These are phyloP conservation scores for Jacaranda mimosifolia DNA, from an alignment of 257 asterid genomes.

Conservation along the genomic window DNA sequence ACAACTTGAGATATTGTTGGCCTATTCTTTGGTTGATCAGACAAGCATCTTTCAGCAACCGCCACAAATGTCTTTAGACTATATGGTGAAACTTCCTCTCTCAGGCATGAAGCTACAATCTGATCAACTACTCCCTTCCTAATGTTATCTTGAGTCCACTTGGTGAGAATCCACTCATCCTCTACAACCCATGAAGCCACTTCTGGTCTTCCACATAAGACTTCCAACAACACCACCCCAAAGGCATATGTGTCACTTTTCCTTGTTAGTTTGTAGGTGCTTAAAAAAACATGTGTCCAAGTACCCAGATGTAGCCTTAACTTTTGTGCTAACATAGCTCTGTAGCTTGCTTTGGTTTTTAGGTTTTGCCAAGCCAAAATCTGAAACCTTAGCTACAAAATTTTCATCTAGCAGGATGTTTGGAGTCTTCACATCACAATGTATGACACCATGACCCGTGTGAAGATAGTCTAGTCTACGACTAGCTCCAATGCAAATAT, in stretches of 20 bases:
- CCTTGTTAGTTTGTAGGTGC: conserved; percentile 54
- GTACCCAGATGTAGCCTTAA: conserved; percentile 72
- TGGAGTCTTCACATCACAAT: conserved; percentile 59
- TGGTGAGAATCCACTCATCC: conserved; percentile 49
- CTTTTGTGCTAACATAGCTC: conserved; percentile 60
- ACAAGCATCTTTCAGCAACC: conserved; percentile 54
- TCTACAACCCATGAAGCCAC: conserved; percentile 45
- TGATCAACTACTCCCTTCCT: conserved; percentile 54
- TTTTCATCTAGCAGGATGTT: conserved; percentile 61
- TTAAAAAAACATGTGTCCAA: conserved; percentile 58
- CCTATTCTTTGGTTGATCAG: conserved; percentile 48
- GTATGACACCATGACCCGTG: conserved; percentile 52
- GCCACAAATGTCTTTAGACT: conserved; percentile 53
- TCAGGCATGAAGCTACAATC: conserved; percentile 49
- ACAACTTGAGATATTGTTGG: conserved; percentile 63
- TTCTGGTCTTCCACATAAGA: conserved; percentile 64
- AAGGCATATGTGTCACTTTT: conserved; percentile 72
- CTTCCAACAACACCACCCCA: conserved; percentile 70
- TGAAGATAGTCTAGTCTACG: conserved; percentile 65
- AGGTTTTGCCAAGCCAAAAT: conserved; percentile 64
- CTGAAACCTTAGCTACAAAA: conserved; percentile 57
- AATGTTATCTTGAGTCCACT: conserved; percentile 60
- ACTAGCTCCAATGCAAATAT: conserved; percentile 63
- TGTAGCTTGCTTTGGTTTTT: conserved; percentile 42
- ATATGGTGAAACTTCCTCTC: conserved; percentile 45